These are phyloP conservation scores for Trichoderma asperelloides DNA, from an alignment of 495 filamentous ascomycete species.

Conservation along the genomic window DNA sequence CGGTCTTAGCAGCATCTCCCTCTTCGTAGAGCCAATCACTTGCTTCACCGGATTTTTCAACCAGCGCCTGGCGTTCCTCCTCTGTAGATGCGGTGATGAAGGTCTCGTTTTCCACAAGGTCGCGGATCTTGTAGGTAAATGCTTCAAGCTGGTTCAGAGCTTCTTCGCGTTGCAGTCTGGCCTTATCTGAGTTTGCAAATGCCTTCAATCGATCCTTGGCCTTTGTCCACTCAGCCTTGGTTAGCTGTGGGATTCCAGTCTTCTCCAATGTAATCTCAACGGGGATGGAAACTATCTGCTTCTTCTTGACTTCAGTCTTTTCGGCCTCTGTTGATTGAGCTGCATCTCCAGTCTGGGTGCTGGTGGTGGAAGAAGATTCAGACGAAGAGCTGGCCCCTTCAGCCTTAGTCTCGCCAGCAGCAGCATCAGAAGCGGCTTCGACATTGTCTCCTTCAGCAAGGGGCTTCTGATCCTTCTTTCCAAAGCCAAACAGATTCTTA, in stretches of 20 bases:
- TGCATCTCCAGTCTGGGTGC: slow-evolving; percentile 38
- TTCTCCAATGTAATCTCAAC: slow-evolving; percentile 54
- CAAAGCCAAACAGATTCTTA: slow-evolving; percentile 91
- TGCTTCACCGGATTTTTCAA: slow-evolving; percentile 53
- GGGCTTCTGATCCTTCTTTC: slow-evolving; percentile 76
- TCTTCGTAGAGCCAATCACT: slow-evolving; percentile 90
- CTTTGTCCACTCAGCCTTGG: slow-evolving; percentile 49
- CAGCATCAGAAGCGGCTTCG: slow-evolving; percentile 39
- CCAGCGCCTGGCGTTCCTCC: slow-evolving; percentile 51
- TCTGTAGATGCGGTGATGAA: slow-evolving; percentile 63
- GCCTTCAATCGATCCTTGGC: slow-evolving; percentile 66
- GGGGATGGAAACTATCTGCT: slow-evolving; percentile 60
- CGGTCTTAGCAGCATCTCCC: slow-evolving; percentile 62
- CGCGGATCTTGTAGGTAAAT: slow-evolving; percentile 85
- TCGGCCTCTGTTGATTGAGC: slow-evolving; percentile 31
- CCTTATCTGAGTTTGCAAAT: slow-evolving; percentile 74
- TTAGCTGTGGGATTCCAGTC: slow-evolving; percentile 49
- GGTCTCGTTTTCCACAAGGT: slow-evolving; percentile 63
- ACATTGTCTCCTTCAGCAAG: slow-evolving; percentile 45
- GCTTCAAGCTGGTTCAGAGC: slow-evolving; percentile 84
- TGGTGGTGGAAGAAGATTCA: slow-evolving; percentile 31
- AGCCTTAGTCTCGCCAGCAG: slow-evolving; percentile 31
- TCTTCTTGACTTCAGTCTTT: slow-evolving; percentile 43
- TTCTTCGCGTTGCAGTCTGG: slow-evolving; percentile 72
- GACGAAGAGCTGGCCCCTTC: slow-evolving; percentile 23